Conservation (phyloP, 257 asterid species). For the Verbascum thapsus region DNA sequence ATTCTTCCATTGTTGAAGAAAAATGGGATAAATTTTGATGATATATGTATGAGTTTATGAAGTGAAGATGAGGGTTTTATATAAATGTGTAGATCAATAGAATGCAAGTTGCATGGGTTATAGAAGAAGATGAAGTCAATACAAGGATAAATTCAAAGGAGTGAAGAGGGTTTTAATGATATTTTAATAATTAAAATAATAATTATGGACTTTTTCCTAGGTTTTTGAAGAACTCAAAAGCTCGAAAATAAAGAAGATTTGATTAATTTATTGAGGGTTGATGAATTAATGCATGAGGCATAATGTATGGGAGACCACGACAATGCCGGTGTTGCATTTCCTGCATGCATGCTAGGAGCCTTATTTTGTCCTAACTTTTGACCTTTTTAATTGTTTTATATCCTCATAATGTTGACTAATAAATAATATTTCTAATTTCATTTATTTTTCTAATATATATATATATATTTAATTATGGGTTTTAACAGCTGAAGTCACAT, state of each 20-base stretch:
- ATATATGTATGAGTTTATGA: not conserved
- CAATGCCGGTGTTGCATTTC: conserved; percentile 53
- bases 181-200: not conserved
- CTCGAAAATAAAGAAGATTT: conserved; percentile 3
- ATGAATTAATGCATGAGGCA: conserved; percentile 36
- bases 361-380: no score
- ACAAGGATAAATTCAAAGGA: conserved; percentile 34
- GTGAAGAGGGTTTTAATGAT: conserved; percentile 9
- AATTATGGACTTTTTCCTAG: conserved; percentile 45
- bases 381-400: no score
- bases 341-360: conserved; percentile 14
- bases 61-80: conserved; percentile 29
- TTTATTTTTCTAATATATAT: no score
- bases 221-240: conserved; percentile 23
- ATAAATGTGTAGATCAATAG: conserved; percentile 17
- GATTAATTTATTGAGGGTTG: not conserved
- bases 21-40: not conserved
- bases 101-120: conserved; percentile 29
- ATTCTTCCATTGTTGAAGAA: conserved; percentile 19
- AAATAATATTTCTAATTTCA: no score
- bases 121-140: conserved; percentile 39
- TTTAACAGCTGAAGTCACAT: conserved; percentile 12
- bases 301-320: conserved; percentile 25
- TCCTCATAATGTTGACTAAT: not conserved
- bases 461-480: not conserved